A percentile compares a stretch with the other conserved stretches of the same genome.
Evolutionary conservation across 345 rosid genomes (phyloP).

Genomic region (Schrenkiella parvula): DNA sequence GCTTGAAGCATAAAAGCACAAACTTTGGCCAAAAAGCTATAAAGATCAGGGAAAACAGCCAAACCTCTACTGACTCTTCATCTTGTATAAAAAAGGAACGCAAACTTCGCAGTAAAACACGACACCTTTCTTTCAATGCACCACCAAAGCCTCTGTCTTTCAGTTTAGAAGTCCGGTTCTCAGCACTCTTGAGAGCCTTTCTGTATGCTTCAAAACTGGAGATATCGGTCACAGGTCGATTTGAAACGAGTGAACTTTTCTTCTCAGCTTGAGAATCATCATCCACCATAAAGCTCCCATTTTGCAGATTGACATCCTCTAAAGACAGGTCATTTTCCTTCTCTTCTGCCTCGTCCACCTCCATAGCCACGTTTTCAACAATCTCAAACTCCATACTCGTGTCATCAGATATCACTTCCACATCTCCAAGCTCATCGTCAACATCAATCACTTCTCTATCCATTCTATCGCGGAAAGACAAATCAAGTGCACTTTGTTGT

Average conservation of each 20-base stretch:
- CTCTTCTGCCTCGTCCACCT: conserved; percentile 11
- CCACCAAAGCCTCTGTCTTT: conserved; percentile 24
- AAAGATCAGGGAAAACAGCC: not conserved
- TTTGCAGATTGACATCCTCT: not conserved
- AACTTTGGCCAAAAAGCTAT: conserved; percentile 5
- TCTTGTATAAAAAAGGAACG: conserved; percentile 38
- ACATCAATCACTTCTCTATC: conserved; percentile 27
- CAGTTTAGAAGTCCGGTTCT: conserved; percentile 12
- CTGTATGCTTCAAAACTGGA: conserved; percentile 28
- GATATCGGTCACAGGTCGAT: conserved; percentile 16
- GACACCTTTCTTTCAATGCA: conserved; percentile 37
- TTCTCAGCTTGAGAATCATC: not conserved
- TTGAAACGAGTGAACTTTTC: conserved; percentile 8
- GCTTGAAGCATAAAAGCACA: not conserved
- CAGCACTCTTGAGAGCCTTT: conserved; percentile 23
- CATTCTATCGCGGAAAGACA: not conserved
- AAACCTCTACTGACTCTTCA: conserved; percentile 42
- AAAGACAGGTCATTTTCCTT: not conserved
- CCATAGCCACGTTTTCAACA: conserved; percentile 7
- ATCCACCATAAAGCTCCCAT: conserved; percentile 12
- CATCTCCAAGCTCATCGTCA: conserved; percentile 15
- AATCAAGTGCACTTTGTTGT: not conserved
- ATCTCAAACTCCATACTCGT: conserved; percentile 10
- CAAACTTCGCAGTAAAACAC: conserved; percentile 32
- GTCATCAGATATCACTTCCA: conserved; percentile 18